Evolutionary conservation across 1,284 basidiomycete species (phyloP).

Genomic region (Anthracocystis setariae): DNA sequence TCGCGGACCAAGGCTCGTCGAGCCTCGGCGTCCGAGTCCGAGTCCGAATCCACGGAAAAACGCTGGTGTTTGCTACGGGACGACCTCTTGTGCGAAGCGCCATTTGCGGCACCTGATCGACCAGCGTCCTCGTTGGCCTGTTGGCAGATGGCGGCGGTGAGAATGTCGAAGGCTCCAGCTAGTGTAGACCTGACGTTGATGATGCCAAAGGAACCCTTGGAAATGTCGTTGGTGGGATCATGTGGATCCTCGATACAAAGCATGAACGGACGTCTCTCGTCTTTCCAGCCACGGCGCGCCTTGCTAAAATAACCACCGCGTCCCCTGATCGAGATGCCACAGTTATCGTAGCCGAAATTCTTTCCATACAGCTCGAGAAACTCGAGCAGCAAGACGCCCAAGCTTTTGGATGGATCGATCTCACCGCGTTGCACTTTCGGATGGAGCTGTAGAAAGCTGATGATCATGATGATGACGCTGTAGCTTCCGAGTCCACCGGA

Average conservation of each 20-base stretch:
- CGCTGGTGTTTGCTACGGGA: slow-evolving; percentile 20
- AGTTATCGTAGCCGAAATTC: slow-evolving; percentile 77
- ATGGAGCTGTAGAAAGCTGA: slow-evolving; percentile 95
- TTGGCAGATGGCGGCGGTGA: slow-evolving; percentile 72
- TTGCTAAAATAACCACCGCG: slow-evolving; percentile 80
- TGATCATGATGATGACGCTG: slow-evolving; percentile 88
- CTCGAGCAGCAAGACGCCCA: slow-evolving; percentile 91
- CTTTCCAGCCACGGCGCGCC: slow-evolving; percentile 56
- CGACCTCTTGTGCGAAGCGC: slow-evolving; percentile 11
- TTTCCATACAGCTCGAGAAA: slow-evolving; percentile 95
- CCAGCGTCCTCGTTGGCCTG: slow-evolving; percentile 48
- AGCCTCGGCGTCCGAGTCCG: slow-evolving; percentile 49
- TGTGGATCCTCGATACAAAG: slow-evolving; percentile 95
- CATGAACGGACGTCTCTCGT: slow-evolving; percentile 72
- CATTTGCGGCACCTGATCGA: slow-evolving; percentile 7
- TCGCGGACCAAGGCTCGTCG: slow-evolving; percentile 48
- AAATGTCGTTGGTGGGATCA: slow-evolving; percentile 89
- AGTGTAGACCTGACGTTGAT: slow-evolving; percentile 82
- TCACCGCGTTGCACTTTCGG: slow-evolving; percentile 89
- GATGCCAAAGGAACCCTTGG: slow-evolving; percentile 85
- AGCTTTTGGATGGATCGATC: slow-evolving; percentile 84
- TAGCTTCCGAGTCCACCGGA: slow-evolving; percentile 94
- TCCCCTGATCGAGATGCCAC: slow-evolving; percentile 80
- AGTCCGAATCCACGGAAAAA: slow-evolving; percentile 39
- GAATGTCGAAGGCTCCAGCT: slow-evolving; percentile 84